phyloP scores from a whole-genome alignment of 2,329 filamentous ascomycete genomes.

The Pestalotiopsis sp. region DNA sequence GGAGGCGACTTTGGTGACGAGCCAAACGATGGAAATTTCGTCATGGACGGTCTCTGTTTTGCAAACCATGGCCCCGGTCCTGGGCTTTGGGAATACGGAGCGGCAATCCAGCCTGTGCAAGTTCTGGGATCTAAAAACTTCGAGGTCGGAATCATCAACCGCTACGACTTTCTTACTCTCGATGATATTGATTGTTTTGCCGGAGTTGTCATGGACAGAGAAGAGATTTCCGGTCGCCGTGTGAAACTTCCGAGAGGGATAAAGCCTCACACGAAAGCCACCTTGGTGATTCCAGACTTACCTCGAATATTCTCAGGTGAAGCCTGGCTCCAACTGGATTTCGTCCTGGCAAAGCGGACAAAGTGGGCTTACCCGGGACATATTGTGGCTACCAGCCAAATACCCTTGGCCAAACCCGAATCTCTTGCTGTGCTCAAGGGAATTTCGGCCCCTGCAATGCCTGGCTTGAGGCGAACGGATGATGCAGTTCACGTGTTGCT shows the following conservation, averaged over 20 bases:
- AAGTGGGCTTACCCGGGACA: slow-evolving; percentile 56
- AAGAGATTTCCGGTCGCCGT: slow-evolving; percentile 35
- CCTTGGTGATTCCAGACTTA: slow-evolving; percentile 35
- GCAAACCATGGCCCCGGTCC: slow-evolving; percentile 54
- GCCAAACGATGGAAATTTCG: slow-evolving; percentile 62
- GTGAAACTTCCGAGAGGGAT: slow-evolving; percentile 45
- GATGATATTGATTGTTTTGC: slow-evolving; percentile 51
- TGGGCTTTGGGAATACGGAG: slow-evolving; percentile 57
- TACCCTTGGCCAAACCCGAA: slow-evolving; percentile 39
- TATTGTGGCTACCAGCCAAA: slow-evolving; percentile 53
- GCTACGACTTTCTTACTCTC: slow-evolving; percentile 56
- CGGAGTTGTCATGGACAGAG: slow-evolving; percentile 42
- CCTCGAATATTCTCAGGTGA: slow-evolving; percentile 35
- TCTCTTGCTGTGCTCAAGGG: slow-evolving; percentile 31
- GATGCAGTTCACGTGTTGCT: slow-evolving; percentile 37
- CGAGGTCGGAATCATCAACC: slow-evolving; percentile 50
- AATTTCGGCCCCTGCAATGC: slow-evolving; percentile 17
- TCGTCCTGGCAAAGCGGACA: slow-evolving; percentile 44
- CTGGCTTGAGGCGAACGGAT: slow-evolving; percentile 26
- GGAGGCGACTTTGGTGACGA: slow-evolving; percentile 65
- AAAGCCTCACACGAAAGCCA: slow-evolving; percentile 43
- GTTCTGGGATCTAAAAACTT: slow-evolving; percentile 46
- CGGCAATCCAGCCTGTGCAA: slow-evolving; percentile 62
- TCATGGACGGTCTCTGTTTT: slow-evolving; percentile 57
- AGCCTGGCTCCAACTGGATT: slow-evolving; percentile 51